A percentile compares a stretch with the other conserved stretches of the same genome.
These are phyloP conservation scores for Penicillium sclerotiorum DNA, from an alignment of 2,329 filamentous ascomycete species.

Conservation along the genomic window DNA sequence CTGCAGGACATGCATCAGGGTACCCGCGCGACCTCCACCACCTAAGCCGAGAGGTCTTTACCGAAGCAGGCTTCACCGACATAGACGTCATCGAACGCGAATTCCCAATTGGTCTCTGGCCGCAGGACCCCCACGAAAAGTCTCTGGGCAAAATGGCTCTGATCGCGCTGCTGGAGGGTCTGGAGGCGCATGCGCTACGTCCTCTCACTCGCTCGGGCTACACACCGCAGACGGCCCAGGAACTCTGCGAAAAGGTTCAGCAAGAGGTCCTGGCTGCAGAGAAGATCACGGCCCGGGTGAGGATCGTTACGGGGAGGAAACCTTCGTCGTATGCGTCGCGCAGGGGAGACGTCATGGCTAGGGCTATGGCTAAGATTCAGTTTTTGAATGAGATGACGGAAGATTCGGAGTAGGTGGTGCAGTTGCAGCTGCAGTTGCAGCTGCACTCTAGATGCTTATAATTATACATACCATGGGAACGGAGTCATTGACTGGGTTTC, in stretches of 20 bases:
- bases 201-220: constrained; percentile 40
- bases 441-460: too few species aligned
- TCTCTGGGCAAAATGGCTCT: constrained; percentile 47
- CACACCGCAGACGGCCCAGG: constrained; percentile 36
- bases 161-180: constrained; percentile 42
- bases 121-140: constrained; percentile 34
- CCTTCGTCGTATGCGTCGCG: constrained; percentile 23
- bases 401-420: neutral
- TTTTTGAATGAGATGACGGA: neutral
- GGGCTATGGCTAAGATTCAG: constrained; percentile 11
- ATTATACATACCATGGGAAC: neutral
- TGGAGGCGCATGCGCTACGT: constrained; percentile 43
- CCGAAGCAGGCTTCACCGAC: constrained; percentile 49
- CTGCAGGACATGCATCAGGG: constrained; percentile 44
- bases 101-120: constrained; percentile 43
- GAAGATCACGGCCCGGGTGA: constrained; percentile 29
- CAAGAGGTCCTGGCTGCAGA: constrained; percentile 35
- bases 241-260: constrained; percentile 43
- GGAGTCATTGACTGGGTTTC: too few species aligned
- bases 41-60: constrained; percentile 43
- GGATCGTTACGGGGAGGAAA: constrained; percentile 35
- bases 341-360: constrained; percentile 15
- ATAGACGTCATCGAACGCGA: constrained; percentile 42
- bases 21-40: constrained; percentile 47
- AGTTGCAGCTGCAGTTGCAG: too few species aligned